Percentiles rank a stretch among this genome's conserved stretches.
Conservation (phyloP, 768 basidiomycete species). For the Lentinula raphanica region DNA sequence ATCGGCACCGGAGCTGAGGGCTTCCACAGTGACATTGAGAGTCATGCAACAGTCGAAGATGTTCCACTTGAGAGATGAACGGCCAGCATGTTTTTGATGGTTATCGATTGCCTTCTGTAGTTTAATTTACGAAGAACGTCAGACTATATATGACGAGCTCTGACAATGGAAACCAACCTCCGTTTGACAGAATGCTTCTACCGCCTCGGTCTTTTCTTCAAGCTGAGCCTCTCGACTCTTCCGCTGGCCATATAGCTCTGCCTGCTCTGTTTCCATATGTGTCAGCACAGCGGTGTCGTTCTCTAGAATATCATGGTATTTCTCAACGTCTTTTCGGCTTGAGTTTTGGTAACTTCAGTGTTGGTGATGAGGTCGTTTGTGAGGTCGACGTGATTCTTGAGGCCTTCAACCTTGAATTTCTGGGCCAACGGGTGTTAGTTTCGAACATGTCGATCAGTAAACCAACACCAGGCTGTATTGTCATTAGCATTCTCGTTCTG, state of each 20-base stretch:
- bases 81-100: slow-evolving; percentile 48
- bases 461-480: slow-evolving; percentile 79
- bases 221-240: slow-evolving; percentile 54
- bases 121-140: slow-evolving; percentile 52
- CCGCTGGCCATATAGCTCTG: slow-evolving; percentile 50
- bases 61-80: slow-evolving; percentile 54
- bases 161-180: slow-evolving; percentile 53
- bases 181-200: slow-evolving; percentile 78
- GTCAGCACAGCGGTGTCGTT: slow-evolving; percentile 48
- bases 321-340: slow-evolving; percentile 82
- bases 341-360: slow-evolving; percentile 84
- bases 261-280: slow-evolving; percentile 63
- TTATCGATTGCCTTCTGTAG: slow-evolving; percentile 73
- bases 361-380: slow-evolving; percentile 91
- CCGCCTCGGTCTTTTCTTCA: slow-evolving; percentile 68
- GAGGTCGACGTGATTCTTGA: slow-evolving; percentile 76
- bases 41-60: slow-evolving; percentile 46
- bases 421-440: slow-evolving; percentile 80
- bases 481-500: background rate
- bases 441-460: too few species aligned
- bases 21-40: slow-evolving; percentile 68
- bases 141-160: background rate
- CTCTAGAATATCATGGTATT: slow-evolving; percentile 53
- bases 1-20: slow-evolving; percentile 82
- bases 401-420: slow-evolving; percentile 86